Evolutionary conservation across 805 yeast species (phyloP).

Genomic region (Starmerella powellii): DNA sequence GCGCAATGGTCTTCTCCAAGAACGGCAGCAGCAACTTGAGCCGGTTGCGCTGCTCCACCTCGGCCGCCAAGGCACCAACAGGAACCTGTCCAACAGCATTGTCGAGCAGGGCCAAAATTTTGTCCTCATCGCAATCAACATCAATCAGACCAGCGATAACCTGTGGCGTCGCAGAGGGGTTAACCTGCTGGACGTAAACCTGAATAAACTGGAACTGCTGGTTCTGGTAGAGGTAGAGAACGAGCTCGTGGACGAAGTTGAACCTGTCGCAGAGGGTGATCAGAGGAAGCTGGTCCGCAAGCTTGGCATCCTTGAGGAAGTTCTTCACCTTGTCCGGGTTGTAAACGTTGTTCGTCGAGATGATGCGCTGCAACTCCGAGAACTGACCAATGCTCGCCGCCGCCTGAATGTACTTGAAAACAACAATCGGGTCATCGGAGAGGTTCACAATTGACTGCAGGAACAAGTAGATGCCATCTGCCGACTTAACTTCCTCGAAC

Average conservation of each 20-base stretch:
- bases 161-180: constrained; percentile 90
- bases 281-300: constrained; percentile 91
- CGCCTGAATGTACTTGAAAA: constrained; percentile 87
- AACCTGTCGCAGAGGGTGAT: constrained; percentile 92
- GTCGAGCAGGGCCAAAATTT: constrained; percentile 65
- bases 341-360: constrained; percentile 84
- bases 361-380: constrained; percentile 91
- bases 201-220: constrained; percentile 94
- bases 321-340: constrained; percentile 96
- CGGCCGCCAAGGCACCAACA: constrained; percentile 72
- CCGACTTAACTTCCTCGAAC: constrained; percentile 85
- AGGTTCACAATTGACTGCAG: constrained; percentile 85
- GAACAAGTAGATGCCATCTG: constrained; percentile 90
- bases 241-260: constrained; percentile 83
- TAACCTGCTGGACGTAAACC: constrained; percentile 94
- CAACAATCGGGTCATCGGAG: constrained; percentile 89
- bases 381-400: constrained; percentile 83
- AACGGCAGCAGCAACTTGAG: constrained; percentile 84
- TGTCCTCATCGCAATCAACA: constrained; percentile 90
- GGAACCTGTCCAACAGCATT: constrained; percentile 94
- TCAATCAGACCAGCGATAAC: constrained; percentile 93
- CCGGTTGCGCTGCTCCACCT: constrained; percentile 94
- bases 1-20: constrained; percentile 77
- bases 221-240: constrained; percentile 86
- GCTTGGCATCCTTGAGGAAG: constrained; percentile 83